Base-by-base conservation (phyloP, 73 alveolate genomes). In the Tetrahymena borealis region DNA sequence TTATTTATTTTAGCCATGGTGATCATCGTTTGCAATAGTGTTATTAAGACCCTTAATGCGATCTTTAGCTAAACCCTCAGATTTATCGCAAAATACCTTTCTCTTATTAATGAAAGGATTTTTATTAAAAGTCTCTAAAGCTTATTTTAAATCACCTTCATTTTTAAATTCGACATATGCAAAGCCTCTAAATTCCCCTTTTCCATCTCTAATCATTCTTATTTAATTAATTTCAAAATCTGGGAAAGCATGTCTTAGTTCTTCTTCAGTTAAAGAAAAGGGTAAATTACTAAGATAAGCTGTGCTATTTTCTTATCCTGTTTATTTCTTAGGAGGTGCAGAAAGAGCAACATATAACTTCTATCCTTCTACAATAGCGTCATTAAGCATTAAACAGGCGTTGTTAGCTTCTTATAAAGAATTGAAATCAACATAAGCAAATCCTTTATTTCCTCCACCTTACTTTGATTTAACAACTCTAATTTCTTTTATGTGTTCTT, bases 171-270 rank as follows among this genome's bases (percentile, higher is more conserved):
- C 93, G 32, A 93, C 43, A 40, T 93, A 93, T 18, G 93, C 95
- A 93, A 79, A 93, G 28, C 95, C 95, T 33, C 93, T 93, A 39
- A 92, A 91, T 13, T 85, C 78, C 31, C 95, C 95, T n/a, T 93
- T 11, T 0, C 78, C 90, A 93, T 93, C 93, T 32, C 78, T 93
- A 33, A 93, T 91, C 33, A 93, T 93, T 93, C 95, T 93, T 0
- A 93, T 38, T 33, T 93, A 20, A 35, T 79, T 90, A 5, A 92
- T 91, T 0, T 91, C 95, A 33, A 28, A 36, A 32, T 79, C 77
- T 28, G 35, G 60, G 28, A 79, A 79, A 36, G 40, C 91, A 16
- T 79, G 20, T 32, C 28, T 79, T 33, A 93, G 38, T 39, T 79
- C 77, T 32, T 85, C 79, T 42, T 79, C 93, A 0, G 93, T 85